Percentiles rank a stretch among this genome's conserved stretches.
phyloP scores from a whole-genome alignment of 306 rosid genomes.

The Abrus pulchellus region DNA sequence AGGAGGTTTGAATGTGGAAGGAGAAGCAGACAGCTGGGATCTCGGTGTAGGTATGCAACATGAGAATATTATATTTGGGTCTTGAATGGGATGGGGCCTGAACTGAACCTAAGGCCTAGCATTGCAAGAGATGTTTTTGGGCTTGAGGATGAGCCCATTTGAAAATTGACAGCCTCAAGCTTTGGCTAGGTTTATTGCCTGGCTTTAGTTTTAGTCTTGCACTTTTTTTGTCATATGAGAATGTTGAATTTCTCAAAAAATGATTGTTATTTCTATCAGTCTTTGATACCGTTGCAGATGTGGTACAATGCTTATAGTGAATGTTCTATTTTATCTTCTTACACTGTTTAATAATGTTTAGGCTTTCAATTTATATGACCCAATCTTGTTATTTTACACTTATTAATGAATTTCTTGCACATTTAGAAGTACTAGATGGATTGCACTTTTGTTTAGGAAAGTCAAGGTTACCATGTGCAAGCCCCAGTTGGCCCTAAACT shows the following conservation, averaged over 20 bases:
- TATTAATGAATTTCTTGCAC: conserved; percentile 2
- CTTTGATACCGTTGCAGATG: not conserved
- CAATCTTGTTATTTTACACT: not conserved
- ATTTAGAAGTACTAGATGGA: not conserved
- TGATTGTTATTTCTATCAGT: not conserved
- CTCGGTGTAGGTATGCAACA: conserved; percentile 82
- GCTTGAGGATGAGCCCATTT: not conserved
- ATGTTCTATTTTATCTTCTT: not conserved
- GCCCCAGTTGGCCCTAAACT: not conserved
- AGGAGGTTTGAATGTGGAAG: conserved; percentile 98
- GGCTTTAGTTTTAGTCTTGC: conserved; percentile 15
- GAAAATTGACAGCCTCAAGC: not conserved
- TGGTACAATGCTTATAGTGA: not conserved
- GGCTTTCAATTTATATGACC: conserved; percentile 9
- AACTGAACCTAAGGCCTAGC: not conserved
- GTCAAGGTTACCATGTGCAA: conserved; percentile 2
- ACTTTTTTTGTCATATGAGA: conserved; percentile 12
- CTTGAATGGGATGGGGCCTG: not conserved
- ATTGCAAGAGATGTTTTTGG: not conserved
- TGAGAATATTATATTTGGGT: conserved; percentile 14
- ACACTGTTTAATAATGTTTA: not conserved
- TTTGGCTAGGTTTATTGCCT: not conserved
- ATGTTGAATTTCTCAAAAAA: conserved; percentile 18
- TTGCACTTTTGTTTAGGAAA: not conserved
- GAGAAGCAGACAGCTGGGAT: conserved; percentile 98